Evolutionary conservation across 140 eudicot genomes (phyloP).

Genomic region (Cichorium intybus): DNA sequence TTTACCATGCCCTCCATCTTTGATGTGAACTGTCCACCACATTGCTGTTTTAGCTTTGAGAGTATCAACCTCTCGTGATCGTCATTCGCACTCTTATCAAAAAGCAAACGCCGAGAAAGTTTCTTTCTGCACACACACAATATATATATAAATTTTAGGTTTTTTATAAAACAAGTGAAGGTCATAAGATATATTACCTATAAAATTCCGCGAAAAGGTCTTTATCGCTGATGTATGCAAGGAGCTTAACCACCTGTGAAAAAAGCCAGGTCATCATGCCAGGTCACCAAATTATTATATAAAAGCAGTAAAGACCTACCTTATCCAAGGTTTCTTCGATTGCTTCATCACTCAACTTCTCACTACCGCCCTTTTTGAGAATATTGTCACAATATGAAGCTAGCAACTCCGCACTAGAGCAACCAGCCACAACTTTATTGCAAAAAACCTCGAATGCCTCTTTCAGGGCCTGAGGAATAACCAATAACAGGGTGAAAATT

Average conservation of each 20-base stretch:
- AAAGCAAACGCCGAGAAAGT: conserved; percentile 70
- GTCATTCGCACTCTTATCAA: conserved; percentile 76
- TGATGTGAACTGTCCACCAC: conserved; percentile 82
- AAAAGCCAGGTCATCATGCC: conserved; percentile 4
- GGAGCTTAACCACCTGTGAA: conserved; percentile 66
- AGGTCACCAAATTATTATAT: background rate
- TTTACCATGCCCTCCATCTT: conserved; percentile 91
- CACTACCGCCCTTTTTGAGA: conserved; percentile 62
- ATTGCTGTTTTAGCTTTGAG: conserved; percentile 75
- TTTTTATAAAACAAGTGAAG: background rate
- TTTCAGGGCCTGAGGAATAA: conserved; percentile 52
- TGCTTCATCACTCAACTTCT: conserved; percentile 70
- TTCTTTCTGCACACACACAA: conserved; percentile 41
- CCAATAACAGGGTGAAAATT: background rate
- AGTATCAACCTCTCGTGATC: conserved; percentile 76
- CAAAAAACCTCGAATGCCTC: conserved; percentile 77
- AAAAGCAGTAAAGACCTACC: conserved; percentile 27
- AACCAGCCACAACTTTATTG: conserved; percentile 64
- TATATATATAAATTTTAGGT: background rate
- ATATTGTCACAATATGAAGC: conserved; percentile 65
- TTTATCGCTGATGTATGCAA: conserved; percentile 72
- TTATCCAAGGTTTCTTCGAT: conserved; percentile 78
- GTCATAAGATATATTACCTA: conserved; percentile 36
- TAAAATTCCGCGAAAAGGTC: conserved; percentile 77
- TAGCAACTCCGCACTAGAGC: conserved; percentile 61